Evolutionary conservation across 75 land plant genomes (phyloP).

Genomic region (Ceratopteris richardii): DNA sequence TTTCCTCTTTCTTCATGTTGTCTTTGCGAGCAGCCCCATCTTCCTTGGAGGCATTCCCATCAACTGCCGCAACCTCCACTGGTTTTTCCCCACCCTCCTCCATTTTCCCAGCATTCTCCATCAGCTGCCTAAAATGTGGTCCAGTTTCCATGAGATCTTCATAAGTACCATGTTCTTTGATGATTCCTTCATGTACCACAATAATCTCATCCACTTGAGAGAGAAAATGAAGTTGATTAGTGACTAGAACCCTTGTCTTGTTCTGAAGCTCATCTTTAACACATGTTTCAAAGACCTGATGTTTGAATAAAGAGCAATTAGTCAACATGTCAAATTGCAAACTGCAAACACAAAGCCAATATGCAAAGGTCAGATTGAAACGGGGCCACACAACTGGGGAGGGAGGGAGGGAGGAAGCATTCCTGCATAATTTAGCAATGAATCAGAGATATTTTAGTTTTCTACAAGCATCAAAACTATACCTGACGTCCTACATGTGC

Average conservation of each 20-base stretch:
- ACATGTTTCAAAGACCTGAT: slow-evolving; percentile 87
- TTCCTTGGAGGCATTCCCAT: slow-evolving; percentile 9
- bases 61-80: slow-evolving; percentile 7
- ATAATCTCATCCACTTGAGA: slow-evolving; percentile 84
- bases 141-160: slow-evolving; percentile 69
- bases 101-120: slow-evolving; percentile 99
- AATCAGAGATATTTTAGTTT: no score
- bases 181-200: slow-evolving; percentile 68
- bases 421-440: no score
- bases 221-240: slow-evolving; percentile 96
- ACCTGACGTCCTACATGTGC: slow-evolving; percentile 95
- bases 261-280: slow-evolving; percentile 62
- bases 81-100: slow-evolving; percentile 49
- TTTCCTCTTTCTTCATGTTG: slow-evolving; percentile 37
- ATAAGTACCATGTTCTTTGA: slow-evolving; percentile 92
- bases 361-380: no score
- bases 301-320: neutral
- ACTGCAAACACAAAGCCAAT: neutral
- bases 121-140: slow-evolving; percentile 66
- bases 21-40: slow-evolving; percentile 11
- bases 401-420: no score
- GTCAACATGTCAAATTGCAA: neutral
- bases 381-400: no score
- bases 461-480: no score
- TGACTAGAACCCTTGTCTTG: slow-evolving; percentile 88